Conservation (phyloP, 1,284 basidiomycete species). For the Flammula alnicola region DNA sequence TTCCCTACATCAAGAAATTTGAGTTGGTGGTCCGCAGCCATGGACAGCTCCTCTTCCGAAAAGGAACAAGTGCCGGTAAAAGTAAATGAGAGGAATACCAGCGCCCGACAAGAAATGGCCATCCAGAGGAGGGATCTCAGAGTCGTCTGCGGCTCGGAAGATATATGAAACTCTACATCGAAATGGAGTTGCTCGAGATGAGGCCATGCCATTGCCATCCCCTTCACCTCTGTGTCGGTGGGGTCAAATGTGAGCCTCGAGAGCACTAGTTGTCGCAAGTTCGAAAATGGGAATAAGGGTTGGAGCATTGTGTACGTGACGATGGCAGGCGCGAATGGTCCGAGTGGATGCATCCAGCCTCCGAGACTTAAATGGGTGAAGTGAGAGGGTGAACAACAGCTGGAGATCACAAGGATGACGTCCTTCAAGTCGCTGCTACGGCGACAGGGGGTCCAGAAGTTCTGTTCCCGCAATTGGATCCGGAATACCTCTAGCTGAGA, state of each 20-base stretch:
- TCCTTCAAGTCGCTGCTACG: not conserved
- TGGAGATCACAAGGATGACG: slow-evolving; percentile 2
- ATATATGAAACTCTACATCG: not conserved
- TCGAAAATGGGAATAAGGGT: slow-evolving; percentile 12
- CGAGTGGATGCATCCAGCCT: not conserved
- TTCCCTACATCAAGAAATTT: not conserved
- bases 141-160: not conserved
- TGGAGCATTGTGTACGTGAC: slow-evolving; percentile 5
- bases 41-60: slow-evolving; percentile 1
- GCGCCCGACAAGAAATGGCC: slow-evolving; percentile 11
- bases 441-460: not conserved
- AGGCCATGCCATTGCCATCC: slow-evolving; percentile 18
- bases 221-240: slow-evolving; percentile 18
- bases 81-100: slow-evolving; percentile 9
- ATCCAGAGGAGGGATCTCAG: slow-evolving; percentile 15
- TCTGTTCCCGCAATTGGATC: not conserved
- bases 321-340: not conserved
- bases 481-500: slow-evolving; percentile 6
- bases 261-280: slow-evolving; percentile 8
- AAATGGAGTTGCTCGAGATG: slow-evolving; percentile 6
- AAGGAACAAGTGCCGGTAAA: slow-evolving; percentile 2
- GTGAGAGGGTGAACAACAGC: slow-evolving; percentile 5
- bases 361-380: slow-evolving; percentile 2
- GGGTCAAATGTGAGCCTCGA: slow-evolving; percentile 9
- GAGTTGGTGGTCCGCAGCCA: not conserved